Evolutionary conservation across 805 yeast species (phyloP).

Genomic region (Metschnikowia lunata): DNA sequence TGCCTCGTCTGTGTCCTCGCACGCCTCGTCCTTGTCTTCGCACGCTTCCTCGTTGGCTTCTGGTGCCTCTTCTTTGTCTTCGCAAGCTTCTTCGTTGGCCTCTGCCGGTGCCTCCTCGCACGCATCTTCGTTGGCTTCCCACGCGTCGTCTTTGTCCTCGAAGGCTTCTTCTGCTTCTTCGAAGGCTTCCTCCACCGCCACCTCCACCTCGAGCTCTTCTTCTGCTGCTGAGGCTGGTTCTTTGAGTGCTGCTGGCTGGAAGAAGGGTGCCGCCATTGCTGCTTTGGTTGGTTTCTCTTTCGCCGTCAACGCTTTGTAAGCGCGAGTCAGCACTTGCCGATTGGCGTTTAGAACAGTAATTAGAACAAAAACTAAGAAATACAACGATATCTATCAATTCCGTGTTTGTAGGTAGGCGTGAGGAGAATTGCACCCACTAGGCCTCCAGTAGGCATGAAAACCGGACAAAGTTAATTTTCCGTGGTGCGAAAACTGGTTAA

Average conservation of each 20-base stretch:
- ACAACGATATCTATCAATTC: too few species aligned
- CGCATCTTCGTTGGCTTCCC: too few species aligned
- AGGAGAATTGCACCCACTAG: too few species aligned
- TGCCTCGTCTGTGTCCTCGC: conserved; percentile 2
- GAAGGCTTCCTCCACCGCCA: conserved; percentile 3
- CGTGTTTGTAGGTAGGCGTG: too few species aligned
- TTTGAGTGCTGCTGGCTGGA: conserved; percentile 28
- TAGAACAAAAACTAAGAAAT: background rate
- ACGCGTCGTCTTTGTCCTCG: background rate
- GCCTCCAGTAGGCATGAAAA: too few species aligned
- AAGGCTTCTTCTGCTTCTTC: conserved; percentile 11
- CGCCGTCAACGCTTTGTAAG: conserved; percentile 22
- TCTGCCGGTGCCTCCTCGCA: too few species aligned
- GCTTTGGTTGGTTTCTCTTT: conserved; percentile 35
- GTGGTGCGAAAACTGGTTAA: too few species aligned
- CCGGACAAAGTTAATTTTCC: too few species aligned
- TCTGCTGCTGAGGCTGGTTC: conserved; percentile 19
- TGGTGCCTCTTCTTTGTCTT: background rate
- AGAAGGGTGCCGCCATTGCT: conserved; percentile 33
- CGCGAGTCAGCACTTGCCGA: background rate
- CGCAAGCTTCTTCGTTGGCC: too few species aligned
- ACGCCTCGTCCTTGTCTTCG: background rate
- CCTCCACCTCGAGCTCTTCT: conserved; percentile 12
- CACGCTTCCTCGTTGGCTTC: conserved; percentile 5
- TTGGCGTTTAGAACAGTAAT: background rate